These are phyloP conservation scores for Fragaria iinumae DNA, from an alignment of 306 rosid genomes.

Conservation along the genomic window DNA sequence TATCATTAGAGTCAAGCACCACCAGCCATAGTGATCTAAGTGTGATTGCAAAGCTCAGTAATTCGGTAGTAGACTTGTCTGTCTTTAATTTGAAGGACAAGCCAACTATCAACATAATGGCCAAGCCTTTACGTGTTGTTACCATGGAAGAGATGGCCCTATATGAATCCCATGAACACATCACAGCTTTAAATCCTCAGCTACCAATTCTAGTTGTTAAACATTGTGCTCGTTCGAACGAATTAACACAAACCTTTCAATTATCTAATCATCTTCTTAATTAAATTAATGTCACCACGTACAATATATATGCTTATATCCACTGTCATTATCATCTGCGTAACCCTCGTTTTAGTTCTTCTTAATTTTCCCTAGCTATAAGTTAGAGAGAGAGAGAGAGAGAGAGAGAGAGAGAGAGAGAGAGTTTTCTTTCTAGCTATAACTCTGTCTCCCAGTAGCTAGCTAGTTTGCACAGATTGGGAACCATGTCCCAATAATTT, in stretches of 20 bases:
- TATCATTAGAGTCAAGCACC: not conserved
- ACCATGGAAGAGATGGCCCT: not conserved
- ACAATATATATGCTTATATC: not conserved
- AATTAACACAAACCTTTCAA: not conserved
- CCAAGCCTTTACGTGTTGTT: not conserved
- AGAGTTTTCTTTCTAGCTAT: not conserved
- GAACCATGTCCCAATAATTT: not conserved
- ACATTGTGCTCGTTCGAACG: not conserved
- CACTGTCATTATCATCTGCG: slow-evolving; percentile 7
- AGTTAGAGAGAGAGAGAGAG: too few species aligned
- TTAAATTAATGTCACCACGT: not conserved
- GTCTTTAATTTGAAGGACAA: not conserved
- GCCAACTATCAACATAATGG: not conserved
- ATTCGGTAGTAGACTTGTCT: not conserved
- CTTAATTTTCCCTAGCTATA: too few species aligned
- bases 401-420: too few species aligned
- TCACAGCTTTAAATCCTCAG: not conserved
- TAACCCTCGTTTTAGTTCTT: not conserved
- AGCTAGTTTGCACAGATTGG: slow-evolving; percentile 16
- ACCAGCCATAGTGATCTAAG: not conserved
- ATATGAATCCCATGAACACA: not conserved
- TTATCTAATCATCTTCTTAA: not conserved
- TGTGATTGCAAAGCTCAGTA: not conserved
- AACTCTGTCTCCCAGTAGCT: slow-evolving; percentile 20
- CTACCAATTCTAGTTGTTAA: not conserved